Base-by-base conservation (phyloP, 1,139 yeast genomes). In the Blastobotrys indianensis region DNA sequence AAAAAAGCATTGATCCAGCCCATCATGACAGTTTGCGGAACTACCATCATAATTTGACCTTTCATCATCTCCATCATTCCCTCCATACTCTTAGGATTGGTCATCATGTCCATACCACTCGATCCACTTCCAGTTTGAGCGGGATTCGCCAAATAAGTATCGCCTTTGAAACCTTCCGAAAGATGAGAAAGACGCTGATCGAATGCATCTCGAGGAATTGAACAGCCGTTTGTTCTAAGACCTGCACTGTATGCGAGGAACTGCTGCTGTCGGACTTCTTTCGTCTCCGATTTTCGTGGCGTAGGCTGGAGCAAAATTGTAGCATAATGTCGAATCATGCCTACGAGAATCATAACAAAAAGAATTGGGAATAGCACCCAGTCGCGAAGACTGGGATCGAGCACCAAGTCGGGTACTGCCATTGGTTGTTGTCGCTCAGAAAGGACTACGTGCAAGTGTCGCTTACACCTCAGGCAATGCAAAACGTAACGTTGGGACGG, bases 1-100 rank as follows among this genome's bases (percentile, higher is more conserved):
- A 88, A 92, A 68, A 92, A 87, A 57, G 82, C 86, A 62, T 87
- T 87, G 54, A 90, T 92, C 96, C 97, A 92, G 55, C 90, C 90
- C 97, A 92, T 90, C 56, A 90, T 83, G 41, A 88, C 64, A 0
- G 97, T 87, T 66, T 92, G 97, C 1, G 97, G 97, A 15, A 88
- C 77, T 62, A 82, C 86, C 65, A 80, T 85, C 63, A 90, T 80
- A 57, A 87, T 70, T 59, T 87, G 90, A 3, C 83, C 82, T 62
- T 86, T 86, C 48, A 90, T 78, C 82, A 86, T 82, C 46, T 74
- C 75, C 76, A 83, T 75, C 72, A 88, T 68, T n/a, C 82, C 79
- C 46, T 88, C 96, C 56, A 82, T 76, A 23, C 80, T 73, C 41
- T 74, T 72, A 1, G 94, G 82, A 58, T 87, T 95, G 1, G 79